Conservation (phyloP, 345 rosid species). For the Linum tenue region DNA sequence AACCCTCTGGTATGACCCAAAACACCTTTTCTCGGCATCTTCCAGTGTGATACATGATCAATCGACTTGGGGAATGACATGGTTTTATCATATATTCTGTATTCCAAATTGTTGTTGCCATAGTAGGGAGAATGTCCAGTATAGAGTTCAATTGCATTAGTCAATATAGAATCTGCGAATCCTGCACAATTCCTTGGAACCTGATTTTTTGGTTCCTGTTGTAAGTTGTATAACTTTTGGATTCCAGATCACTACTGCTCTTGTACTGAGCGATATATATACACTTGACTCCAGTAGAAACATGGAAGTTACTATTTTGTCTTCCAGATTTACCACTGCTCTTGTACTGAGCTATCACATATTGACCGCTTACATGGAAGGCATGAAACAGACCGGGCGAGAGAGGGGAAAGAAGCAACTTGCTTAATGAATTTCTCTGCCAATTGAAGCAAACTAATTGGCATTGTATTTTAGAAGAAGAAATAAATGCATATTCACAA, state of each 20-base stretch:
- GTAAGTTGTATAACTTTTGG: not conserved
- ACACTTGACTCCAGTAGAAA: not conserved
- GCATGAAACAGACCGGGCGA: not conserved
- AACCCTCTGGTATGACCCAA: not conserved
- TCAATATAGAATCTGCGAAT: not conserved
- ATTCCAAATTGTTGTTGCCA: not conserved
- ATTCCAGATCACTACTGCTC: not conserved
- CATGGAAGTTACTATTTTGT: not conserved
- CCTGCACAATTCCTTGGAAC: not conserved
- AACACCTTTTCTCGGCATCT: not conserved
- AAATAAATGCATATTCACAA: conserved; percentile 12
- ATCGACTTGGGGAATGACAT: not conserved
- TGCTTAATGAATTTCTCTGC: conserved; percentile 2
- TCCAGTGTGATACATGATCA: not conserved
- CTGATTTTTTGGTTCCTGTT: not conserved
- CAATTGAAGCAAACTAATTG: conserved; percentile 10
- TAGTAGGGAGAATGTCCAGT: not conserved
- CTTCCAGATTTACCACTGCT: not conserved
- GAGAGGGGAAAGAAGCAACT: too few species aligned
- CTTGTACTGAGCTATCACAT: too few species aligned
- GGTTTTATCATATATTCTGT: not conserved
- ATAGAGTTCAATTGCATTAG: not conserved
- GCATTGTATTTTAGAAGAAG: conserved; percentile 5
- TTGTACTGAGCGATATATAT: not conserved
- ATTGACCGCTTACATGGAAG: not conserved